Evolutionary conservation across 441 rosid genomes (phyloP), one percentile per base, ranked within the genome.

Genomic region (Isatis lusitanica): DNA sequence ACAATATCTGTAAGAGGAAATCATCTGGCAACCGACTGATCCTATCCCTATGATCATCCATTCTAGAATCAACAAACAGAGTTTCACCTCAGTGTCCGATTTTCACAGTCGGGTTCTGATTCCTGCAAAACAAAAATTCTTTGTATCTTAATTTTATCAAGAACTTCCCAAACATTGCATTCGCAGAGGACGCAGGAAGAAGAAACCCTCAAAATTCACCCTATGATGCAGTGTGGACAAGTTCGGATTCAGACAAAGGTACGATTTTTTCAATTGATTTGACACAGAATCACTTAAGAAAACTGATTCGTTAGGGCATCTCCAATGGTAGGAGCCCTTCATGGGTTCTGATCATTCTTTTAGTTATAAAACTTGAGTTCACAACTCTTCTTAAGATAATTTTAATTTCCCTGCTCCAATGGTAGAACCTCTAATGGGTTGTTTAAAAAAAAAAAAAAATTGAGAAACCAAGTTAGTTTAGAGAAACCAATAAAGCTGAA

Each of bases 11-110:
- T 51, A 71, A 6, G 4, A 77, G 77, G 68, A 66, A 66, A 67
- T 71, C 80, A 52, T 77, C 80, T 47, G 76, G 80, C 3, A 77
- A 52, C 9, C 39, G 42, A 58, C 77, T 77, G 17, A 77, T 39
- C 59, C 50, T 71, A 16, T 77, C 80, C 7, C 70, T 70, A 57
- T 28, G 7, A 46, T 31, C 38, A 8, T 4, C 75, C 79, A 69
- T 76, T 18, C 28, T 3, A 0, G 16, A 58, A 26, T 21, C 30
- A 12, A 36, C 3, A 21, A n/a, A n/a, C 59, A 59, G 24, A 43
- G 4, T 12, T 57, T 18, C 40, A 15, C 7, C 44, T 47, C 5
- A 30, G 1, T 63, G 26, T 9, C 31, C 17, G 42, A 7, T 43
- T 44, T 10, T 53, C 33, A 57, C 35, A 42, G 30, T 30, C 28